These are phyloP conservation scores for Verbena officinalis DNA, from an alignment of 257 asterid genomes.

Conservation along the genomic window DNA sequence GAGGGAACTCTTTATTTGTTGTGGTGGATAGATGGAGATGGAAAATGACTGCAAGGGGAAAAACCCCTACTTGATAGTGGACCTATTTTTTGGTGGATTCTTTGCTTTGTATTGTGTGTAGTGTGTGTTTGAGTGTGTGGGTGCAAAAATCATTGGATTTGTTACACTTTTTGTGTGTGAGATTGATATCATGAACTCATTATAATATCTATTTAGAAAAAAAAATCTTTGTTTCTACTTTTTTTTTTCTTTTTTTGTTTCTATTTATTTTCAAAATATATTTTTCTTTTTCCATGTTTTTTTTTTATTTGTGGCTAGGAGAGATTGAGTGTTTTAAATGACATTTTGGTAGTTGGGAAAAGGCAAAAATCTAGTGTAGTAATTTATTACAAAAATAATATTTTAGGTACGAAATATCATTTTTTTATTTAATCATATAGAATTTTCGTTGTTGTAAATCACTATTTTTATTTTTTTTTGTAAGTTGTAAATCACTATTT, in stretches of 20 bases:
- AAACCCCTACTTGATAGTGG: slow-evolving; percentile 37
- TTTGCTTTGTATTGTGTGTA: slow-evolving; percentile 27
- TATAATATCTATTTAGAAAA: slow-evolving; percentile 1
- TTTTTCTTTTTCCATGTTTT: neutral
- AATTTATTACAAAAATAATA: too few relatives aligned
- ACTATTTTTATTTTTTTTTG: too few relatives aligned
- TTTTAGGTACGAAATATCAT: too few relatives aligned
- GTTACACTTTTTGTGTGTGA: slow-evolving; percentile 29
- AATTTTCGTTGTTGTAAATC: too few relatives aligned
- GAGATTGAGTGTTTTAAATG: too few relatives aligned
- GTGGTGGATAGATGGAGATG: slow-evolving; percentile 40
- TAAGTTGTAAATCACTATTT: too few relatives aligned
- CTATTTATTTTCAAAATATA: neutral
- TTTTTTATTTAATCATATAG: too few relatives aligned
- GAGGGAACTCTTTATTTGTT: slow-evolving; percentile 39
- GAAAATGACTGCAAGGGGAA: slow-evolving; percentile 36
- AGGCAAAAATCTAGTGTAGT: too few relatives aligned
- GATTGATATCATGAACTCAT: slow-evolving; percentile 26
- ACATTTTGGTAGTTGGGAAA: too few relatives aligned
- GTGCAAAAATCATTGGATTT: slow-evolving; percentile 33
- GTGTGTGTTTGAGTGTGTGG: slow-evolving; percentile 20
- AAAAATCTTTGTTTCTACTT: neutral
- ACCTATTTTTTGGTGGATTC: slow-evolving; percentile 34
- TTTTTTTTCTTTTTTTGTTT: neutral
- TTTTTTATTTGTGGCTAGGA: neutral